These are phyloP conservation scores for Colletotrichum godetiae DNA, from an alignment of 2,329 filamentous ascomycete species.

Conservation along the genomic window DNA sequence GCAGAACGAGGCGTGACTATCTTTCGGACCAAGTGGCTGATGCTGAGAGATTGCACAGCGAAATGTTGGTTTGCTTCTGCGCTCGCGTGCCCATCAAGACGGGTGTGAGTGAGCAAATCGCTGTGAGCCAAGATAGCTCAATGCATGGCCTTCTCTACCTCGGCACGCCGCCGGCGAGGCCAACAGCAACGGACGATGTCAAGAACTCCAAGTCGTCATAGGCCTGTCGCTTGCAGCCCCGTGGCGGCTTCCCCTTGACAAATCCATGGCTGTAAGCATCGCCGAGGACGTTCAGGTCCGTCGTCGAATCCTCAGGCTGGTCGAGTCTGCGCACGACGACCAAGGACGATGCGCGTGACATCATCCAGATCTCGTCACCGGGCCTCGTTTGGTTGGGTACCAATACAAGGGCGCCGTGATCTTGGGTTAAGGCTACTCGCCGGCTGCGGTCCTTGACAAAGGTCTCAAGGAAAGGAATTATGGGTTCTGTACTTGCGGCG, in stretches of 20 bases:
- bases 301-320: not conserved
- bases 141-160: not conserved
- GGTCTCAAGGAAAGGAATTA: conserved; percentile 37
- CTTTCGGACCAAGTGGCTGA: not conserved
- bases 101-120: not conserved
- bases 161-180: conserved; percentile 33
- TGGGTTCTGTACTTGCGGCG: conserved; percentile 39
- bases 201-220: conserved; percentile 31
- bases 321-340: conserved; percentile 18
- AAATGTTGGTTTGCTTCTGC: not conserved
- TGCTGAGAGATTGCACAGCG: not conserved
- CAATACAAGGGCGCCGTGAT: conserved; percentile 32
- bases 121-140: not conserved
- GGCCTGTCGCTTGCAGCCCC: not conserved
- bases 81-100: not conserved
- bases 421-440: conserved; percentile 31
- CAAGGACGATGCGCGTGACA: conserved; percentile 15
- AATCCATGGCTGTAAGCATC: conserved; percentile 30
- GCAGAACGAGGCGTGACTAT: not conserved
- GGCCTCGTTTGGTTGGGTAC: conserved; percentile 16
- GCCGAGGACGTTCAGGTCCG: conserved; percentile 24
- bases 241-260: conserved; percentile 13
- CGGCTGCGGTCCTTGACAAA: conserved; percentile 27
- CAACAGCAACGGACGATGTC: conserved; percentile 35
- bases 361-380: conserved; percentile 36